Base-by-base conservation (phyloP, 768 basidiomycete genomes). In the Mycena galericulata region DNA sequence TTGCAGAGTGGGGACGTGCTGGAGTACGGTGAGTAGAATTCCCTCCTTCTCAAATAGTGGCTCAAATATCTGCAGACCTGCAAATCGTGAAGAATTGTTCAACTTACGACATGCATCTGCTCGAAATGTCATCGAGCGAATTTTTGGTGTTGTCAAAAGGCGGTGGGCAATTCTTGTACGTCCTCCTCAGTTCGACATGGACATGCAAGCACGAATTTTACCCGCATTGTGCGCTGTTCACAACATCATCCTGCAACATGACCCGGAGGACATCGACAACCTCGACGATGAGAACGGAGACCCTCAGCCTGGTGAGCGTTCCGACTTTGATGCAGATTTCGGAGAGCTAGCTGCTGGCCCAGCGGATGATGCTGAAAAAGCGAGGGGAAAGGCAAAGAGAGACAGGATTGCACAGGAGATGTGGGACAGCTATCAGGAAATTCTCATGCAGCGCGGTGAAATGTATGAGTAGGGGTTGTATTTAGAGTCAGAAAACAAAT, bases 71-170 rank as follows among this genome's bases (percentile, higher is more conserved):
- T 65, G 14, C 53, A 78, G 78, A 14, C 81, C 81, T 26, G 29
- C 29, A 46, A 79, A 75, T 59, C 17, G 65, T 18, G 66, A 82
- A 62, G 80, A 83, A 61, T 62, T 83, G 0, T 81, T 76, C 60
- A 83, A 82, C 62, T 73, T 83, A 1, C 73, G 73, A 1, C 81
- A 84, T 72, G 72, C 80, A 18, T 72, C 71, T 34, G 75, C 74
- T 12, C 72, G 73, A 3, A 84, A 82, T 76, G 73, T 82, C 38
- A 71, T 83, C 68, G 78, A 83, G 58, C 62, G 72, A 0, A 76
- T 82, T 22, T 83, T 83, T 79, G 81, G 81, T 27, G 67, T 79
- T 5, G 2, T 77, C 55, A 79, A 79, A 64, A 61, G 62, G 34
- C 50, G 66, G 22, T 77, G 63, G 62, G 51, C 47, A 7, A 69